Evolutionary conservation across 192 early-diverging fungal genomes (phyloP), one percentile per base, ranked within the genome.

Genomic region (Spinellus fusiger): DNA sequence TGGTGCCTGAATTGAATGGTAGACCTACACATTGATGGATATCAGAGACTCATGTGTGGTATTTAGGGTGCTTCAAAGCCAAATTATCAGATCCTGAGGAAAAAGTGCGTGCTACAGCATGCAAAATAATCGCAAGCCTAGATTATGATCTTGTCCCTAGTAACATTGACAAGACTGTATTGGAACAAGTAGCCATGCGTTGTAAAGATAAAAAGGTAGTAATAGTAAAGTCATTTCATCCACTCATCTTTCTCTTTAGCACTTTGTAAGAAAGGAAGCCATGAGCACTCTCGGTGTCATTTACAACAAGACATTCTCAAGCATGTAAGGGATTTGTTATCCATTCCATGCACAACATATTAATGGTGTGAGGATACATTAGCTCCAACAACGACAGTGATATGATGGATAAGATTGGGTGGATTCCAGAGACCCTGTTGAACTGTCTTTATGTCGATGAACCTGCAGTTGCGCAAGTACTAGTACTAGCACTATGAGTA

Each of bases 21-120:
- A 80, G 58, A 44, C 18, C 40, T n/a, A 10, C 13, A 2, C 22
- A 49, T n/a, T 23, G n/a, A n/a, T n/a, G n/a, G n/a, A n/a, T n/a
- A n/a, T n/a, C n/a, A n/a, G n/a, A n/a, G n/a, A n/a, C n/a, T n/a
- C n/a, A n/a, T n/a, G n/a, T n/a, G n/a, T n/a, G n/a, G n/a, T 13
- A 0, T 15, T 31, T 59, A 87, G 90, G 76, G 1, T 71, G 72
- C 26, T 58, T 93, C 7, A 75, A 63, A 29, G 77, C 82, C 46
- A 94, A 92, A 68, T 64, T 93, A 48, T 68, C 81, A 7, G 96
- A 98, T 69, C 89, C 93, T 1, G 96, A 98, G 59, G 94, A 98
- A 28, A 91, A 91, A 59, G 93, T 98, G 16, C 86, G 96, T 12
- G 65, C 80, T 34, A 81, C 85, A 4, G 82, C 81, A 1, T 86